These are phyloP conservation scores for Colletotrichum sp. DNA, from an alignment of 2,329 filamentous ascomycete species.

Conservation along the genomic window DNA sequence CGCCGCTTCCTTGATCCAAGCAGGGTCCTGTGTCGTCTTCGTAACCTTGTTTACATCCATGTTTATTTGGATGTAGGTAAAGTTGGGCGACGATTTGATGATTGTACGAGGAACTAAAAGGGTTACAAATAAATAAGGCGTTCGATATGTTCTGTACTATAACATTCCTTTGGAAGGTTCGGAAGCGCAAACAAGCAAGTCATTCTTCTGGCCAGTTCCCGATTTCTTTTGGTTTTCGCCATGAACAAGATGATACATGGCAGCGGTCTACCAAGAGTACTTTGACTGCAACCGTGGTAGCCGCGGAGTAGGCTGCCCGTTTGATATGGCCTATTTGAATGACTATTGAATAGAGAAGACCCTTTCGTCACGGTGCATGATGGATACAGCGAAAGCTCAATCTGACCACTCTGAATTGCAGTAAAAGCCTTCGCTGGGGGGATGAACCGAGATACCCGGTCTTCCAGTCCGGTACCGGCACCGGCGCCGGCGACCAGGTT, in stretches of 20 bases:
- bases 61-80: slow-evolving; percentile 12
- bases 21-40: slow-evolving; percentile 5
- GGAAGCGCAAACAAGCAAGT: neutral
- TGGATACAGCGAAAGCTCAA: neutral
- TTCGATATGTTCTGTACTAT: neutral
- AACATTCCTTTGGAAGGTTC: neutral
- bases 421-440: neutral
- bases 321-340: neutral
- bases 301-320: neutral
- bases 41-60: slow-evolving; percentile 7
- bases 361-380: neutral
- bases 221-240: accelerated
- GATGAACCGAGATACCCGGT: neutral
- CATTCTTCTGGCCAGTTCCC: neutral
- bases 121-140: neutral
- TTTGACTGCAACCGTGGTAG: neutral
- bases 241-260: neutral
- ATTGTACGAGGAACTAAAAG: neutral
- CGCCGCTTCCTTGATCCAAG: neutral
- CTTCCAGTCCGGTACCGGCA: neutral
- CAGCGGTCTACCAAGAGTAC: neutral
- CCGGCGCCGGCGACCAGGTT: neutral
- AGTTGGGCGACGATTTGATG: neutral
- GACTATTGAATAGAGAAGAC: neutral
- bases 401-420: neutral